Evolutionary conservation across 345 rosid species (phyloP).

Genomic region (Salix koriyanagi): DNA sequence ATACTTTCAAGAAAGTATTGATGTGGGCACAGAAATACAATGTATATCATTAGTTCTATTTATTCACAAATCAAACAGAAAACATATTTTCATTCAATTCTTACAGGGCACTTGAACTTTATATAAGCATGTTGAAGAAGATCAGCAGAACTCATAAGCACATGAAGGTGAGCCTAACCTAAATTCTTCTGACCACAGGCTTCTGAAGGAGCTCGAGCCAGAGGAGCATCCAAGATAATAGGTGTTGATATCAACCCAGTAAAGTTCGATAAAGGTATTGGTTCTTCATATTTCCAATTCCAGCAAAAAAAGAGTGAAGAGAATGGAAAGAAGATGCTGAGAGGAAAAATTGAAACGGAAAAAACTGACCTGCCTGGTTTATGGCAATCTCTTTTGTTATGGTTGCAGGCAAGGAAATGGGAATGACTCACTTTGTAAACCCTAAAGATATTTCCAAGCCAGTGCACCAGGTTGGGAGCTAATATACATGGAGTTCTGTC

Average conservation of each 20-base stretch:
- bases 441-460: conserved; percentile 27
- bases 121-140: too few relatives aligned
- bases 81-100: neutral
- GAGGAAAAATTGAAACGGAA: neutral
- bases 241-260: conserved; percentile 51
- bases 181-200: conserved; percentile 26
- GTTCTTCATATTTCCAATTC: neutral
- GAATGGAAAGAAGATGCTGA: neutral
- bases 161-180: too few relatives aligned
- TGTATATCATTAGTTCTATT: neutral
- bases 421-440: conserved; percentile 36
- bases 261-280: conserved; percentile 49
- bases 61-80: neutral
- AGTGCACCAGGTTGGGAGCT: conserved; percentile 27
- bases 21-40: neutral
- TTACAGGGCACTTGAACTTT: neutral
- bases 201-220: conserved; percentile 55
- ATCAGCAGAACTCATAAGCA: too few relatives aligned
- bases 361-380: neutral
- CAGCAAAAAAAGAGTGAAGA: neutral
- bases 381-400: neutral
- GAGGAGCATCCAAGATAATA: conserved; percentile 61
- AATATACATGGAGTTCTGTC: neutral
- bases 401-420: conserved; percentile 30
- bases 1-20: too few relatives aligned